Evolutionary conservation across 768 basidiomycete species (phyloP), one percentile per base, ranked within the genome.

Genomic region (Harrya chromipes): DNA sequence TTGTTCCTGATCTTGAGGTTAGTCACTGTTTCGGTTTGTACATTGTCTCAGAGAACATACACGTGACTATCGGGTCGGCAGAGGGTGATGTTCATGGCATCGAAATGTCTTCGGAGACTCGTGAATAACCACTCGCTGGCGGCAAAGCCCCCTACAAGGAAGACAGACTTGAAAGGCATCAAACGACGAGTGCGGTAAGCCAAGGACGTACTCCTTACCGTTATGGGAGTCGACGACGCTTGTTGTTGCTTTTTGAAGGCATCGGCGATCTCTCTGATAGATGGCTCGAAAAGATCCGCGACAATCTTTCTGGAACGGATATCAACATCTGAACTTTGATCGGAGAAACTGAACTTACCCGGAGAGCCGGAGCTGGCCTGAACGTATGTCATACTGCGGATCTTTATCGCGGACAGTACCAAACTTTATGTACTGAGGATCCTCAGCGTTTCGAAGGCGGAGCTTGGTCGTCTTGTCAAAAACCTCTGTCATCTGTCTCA

Each of bases 121-220:
- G 63, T 53, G 51, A 74, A 79, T 16, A 82, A 59, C 70, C 72
- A 80, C 38, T 75, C 72, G 49, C 72, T 80, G 1, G 77, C 74
- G 10, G 74, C 73, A 59, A 81, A 81, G 0, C 78, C 79, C 7
- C 80, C 79, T 3, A 82, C 78, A 1, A 84, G 72, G 46, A 80
- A 73, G 20, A 78, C 69, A 11, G 68, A 65, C 69, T 70, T 37
- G 17, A 10, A 43, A 17, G 0, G 34, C 1, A 14, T 46, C 49
- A 46, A 12, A 27, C 14, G 7, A 16, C 27, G 24, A 46, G 19
- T 16, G 11, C 7, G 2, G 10, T 4, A 38, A 46, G 24, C 11
- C 24, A 29, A 13, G 12, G 23, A 9, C 11, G 4, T 5, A 9
- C 33, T 33, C 14, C 69, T 24, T 47, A 73, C 74, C 10, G 66